Base-by-base conservation (phyloP, 2,329 filamentous ascomycete genomes). In the Lecanicillium sp. region DNA sequence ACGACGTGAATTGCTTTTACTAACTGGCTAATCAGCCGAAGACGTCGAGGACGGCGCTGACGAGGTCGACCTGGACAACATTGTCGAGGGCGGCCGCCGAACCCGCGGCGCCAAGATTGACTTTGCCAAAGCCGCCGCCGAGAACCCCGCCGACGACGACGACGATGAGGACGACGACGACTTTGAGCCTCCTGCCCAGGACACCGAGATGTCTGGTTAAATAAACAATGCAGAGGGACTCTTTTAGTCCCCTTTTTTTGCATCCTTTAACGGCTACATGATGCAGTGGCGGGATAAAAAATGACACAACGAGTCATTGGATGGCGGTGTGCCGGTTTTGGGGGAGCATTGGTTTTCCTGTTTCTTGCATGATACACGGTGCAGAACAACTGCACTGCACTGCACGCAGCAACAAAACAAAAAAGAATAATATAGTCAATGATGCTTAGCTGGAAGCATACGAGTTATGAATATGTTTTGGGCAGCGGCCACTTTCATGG, bases 61-160 rank as follows among this genome's bases (percentile, higher is more conserved):
- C 65, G 90, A 91, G 70, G 96, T 98, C 66, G 88, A 95, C 64
- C 74, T 80, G 49, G 79, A 80, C 66, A 97, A 97, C 78, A 95
- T 97, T 66, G 83, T 97, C 63, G 66, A 72, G 51, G 78, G 76
- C 55, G 84, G 84, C 54, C 81, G 84, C 60, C 91, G 93, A 68
- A 97, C 91, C 54, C 91, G 91, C 62, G 90, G 90, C 63, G 87
- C 88, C 68, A 78, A 83, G 62, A 96, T 97, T 65, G 88, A 97
- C 76, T 97, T 88, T 70, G 86, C 86, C 61, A 90, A 95, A 74
- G 90, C 90, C 17, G 89, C 88, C 21, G 77, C 86, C 68, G 83
- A 95, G 67, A 79, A 86, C 59, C 81, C 79, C 39, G 79, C 75
- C 54, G 79, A 82, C n/a, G 83, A 87, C 7, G 86, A 90, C 5